Percentiles rank a stretch among this genome's conserved stretches.
Conservation (phyloP, 106 monocot genomes). For the Dioscorea zingiberensis region DNA sequence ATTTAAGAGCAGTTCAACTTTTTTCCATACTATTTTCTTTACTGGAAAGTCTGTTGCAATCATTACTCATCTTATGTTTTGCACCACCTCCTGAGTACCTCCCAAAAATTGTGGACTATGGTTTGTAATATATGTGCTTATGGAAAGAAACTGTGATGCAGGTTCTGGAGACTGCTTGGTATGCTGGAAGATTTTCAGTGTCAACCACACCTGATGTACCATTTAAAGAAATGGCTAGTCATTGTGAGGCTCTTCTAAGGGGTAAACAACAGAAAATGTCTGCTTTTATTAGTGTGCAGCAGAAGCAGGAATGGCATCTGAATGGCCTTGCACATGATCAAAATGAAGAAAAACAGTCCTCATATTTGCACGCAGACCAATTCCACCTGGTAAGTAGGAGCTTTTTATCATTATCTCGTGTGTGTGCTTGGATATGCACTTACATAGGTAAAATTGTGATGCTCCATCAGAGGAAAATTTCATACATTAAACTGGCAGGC, state of each 20-base stretch:
- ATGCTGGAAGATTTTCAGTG: constrained; percentile 64
- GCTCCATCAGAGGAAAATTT: too few species aligned
- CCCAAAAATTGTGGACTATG: too few species aligned
- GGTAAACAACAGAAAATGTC: constrained; percentile 84
- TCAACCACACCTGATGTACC: constrained; percentile 60
- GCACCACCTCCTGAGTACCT: too few species aligned
- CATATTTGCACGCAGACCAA: constrained; percentile 1
- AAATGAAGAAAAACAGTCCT: constrained; percentile 1
- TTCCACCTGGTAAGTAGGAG: constrained; percentile 23
- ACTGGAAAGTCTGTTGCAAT: too few species aligned
- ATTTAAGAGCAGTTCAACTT: too few species aligned
- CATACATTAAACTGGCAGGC: too few species aligned
- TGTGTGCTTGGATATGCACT: too few species aligned
- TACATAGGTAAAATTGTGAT: not conserved
- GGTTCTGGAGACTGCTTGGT: constrained; percentile 52
- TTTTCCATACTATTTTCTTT: too few species aligned
- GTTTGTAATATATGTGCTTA: not conserved
- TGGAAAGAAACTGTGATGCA: constrained; percentile 7
- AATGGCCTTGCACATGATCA: not conserved
- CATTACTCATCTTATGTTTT: too few species aligned
- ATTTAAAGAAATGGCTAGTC: constrained; percentile 78
- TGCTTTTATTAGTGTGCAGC: constrained; percentile 38
- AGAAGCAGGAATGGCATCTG: constrained; percentile 28
- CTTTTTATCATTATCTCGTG: too few species aligned
- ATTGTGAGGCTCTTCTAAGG: constrained; percentile 70